Evolutionary conservation across 331 rosid species (phyloP), one percentile per base, ranked within the genome.

Genomic region (Rhamnella rubrinervis): DNA sequence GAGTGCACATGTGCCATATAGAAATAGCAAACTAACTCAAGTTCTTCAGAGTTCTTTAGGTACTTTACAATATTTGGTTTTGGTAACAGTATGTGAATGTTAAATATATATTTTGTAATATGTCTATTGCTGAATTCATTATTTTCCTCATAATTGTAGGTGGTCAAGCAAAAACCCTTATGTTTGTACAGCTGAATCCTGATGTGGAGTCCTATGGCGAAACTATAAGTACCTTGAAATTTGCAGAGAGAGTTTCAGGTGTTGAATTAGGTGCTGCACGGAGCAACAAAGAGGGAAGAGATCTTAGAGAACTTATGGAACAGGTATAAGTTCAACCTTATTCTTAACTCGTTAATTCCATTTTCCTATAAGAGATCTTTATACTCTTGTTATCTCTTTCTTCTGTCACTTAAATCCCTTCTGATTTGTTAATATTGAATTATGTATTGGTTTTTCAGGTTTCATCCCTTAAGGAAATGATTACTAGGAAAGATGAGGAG

Each of bases 161-260:
- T 68, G 99, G 97, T 77, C 99, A 91, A 81, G 99, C 99, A 7
- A 95, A 95, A 80, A 91, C 99, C 55, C 97, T 95, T 25, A 95
- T 95, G 99, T 95, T 95, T 82, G 99, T 95, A 61, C 99, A 95
- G 74, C 86, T 95, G 71, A 95, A 95, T 82, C 99, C 97, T 3
- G 97, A 95, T 67, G 84, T 74, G 50, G 92, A 92, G 71, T 95
- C 99, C 12, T 95, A 85, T 71, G 82, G 89, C 20, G 93, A 95
- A 81, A 91, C 97, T n/a, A 55, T 89, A 70, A 95, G 99, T 82
- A 89, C 99, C 55, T 76, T 95, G 85, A 95, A 95, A 86, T 95
- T 95, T 86, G 99, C 99, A 14, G 99, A 89, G 83, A 86, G 99
- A 76, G 99, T 95, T 78, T 91, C 96, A 69, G 99, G 99, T 62